Conservation (phyloP, 169 alveolate genomes). For the Eimeria nieschulzi region DNA sequence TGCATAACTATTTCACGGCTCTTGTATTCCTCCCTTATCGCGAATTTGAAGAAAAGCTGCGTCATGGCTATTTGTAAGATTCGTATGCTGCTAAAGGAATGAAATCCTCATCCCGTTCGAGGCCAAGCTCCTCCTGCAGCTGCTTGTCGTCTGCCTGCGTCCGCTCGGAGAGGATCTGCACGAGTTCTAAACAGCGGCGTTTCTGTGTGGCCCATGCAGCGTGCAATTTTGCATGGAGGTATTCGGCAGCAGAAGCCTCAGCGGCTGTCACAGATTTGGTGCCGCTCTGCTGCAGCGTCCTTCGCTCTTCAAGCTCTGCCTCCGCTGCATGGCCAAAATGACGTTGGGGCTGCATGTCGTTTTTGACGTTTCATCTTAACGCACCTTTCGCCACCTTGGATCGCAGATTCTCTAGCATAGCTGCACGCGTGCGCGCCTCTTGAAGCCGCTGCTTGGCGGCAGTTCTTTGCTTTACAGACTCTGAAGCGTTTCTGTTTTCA, state of each 20-base stretch:
- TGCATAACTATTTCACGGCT: no score
- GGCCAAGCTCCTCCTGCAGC: constrained; percentile 49
- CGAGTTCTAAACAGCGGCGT: constrained; percentile 47
- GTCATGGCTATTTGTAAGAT: neutral
- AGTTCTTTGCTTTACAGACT: neutral
- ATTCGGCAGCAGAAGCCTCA: constrained; percentile 32
- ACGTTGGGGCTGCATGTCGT: neutral
- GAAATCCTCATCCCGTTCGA: constrained; percentile 69
- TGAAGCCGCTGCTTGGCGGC: constrained; percentile 38
- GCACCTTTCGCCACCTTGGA: constrained; percentile 45
- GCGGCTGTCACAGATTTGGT: constrained; percentile 52
- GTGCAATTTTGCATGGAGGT: constrained; percentile 45
- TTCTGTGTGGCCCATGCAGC: constrained; percentile 70
- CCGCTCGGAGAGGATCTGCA: constrained; percentile 39
- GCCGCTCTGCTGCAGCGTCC: constrained; percentile 40
- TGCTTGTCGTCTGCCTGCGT: constrained; percentile 30
- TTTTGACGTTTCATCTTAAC: neutral
- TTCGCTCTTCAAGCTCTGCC: constrained; percentile 2
- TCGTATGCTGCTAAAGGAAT: constrained; percentile 66
- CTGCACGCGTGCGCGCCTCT: constrained; percentile 39
- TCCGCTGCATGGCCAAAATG: neutral
- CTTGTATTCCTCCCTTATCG: no score
- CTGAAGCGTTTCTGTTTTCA: neutral
- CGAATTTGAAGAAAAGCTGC: no score
- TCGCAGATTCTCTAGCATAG: neutral